These are phyloP conservation scores for Sporothrix globosa DNA, from an alignment of 2,329 filamentous ascomycete genomes.

Conservation along the genomic window DNA sequence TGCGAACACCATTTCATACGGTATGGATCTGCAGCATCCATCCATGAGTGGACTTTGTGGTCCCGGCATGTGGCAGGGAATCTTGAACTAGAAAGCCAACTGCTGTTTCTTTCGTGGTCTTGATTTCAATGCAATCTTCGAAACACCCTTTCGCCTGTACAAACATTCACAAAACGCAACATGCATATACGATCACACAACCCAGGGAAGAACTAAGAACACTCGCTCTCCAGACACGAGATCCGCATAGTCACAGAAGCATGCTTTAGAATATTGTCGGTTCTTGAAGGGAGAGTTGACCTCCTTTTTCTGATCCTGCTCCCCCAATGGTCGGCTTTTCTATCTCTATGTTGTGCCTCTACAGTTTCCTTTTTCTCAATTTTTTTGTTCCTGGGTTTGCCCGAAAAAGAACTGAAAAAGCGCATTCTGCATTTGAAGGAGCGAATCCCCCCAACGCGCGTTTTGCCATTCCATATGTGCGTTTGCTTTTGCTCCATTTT, in stretches of 20 bases:
- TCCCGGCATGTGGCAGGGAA: conserved; percentile 68
- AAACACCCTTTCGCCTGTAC: not conserved
- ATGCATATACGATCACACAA: not conserved
- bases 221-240: not conserved
- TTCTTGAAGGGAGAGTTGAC: not conserved
- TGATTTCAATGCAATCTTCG: not conserved
- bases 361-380: conserved; percentile 27
- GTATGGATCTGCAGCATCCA: conserved; percentile 51
- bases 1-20: conserved; percentile 28
- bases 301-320: conserved; percentile 34
- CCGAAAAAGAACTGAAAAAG: conserved; percentile 22
- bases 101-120: conserved; percentile 27
- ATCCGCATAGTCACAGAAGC: conserved; percentile 19
- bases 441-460: conserved; percentile 29
- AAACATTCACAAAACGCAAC: conserved; percentile 19
- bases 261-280: conserved; percentile 3
- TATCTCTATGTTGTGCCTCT: conserved; percentile 8
- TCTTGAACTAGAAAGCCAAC: conserved; percentile 55
- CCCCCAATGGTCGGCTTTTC: conserved; percentile 21
- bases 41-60: conserved; percentile 56
- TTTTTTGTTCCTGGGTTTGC: conserved; percentile 29
- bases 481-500: conserved; percentile 3
- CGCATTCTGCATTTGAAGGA: conserved; percentile 31
- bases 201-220: not conserved
- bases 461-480: conserved; percentile 20